phyloP scores from a whole-genome alignment of 345 rosid species.

The Bretschneidera sinensis region DNA sequence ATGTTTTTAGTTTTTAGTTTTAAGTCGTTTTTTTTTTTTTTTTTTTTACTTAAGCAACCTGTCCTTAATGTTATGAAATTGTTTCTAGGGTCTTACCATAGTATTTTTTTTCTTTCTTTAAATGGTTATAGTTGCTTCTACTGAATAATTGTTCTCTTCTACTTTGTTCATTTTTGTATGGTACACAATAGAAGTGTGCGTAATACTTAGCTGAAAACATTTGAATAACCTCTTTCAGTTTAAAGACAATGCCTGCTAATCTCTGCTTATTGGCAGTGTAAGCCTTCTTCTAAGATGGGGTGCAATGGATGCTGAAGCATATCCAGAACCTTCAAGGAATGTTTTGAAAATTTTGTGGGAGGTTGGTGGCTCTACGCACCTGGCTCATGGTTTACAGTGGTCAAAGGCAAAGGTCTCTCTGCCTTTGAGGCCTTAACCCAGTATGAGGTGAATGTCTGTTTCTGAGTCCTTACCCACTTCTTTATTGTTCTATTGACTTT shows the following conservation, averaged over 20 bases:
- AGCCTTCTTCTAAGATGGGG: slow-evolving; percentile 90
- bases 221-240: background rate
- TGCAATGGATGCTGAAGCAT: slow-evolving; percentile 87
- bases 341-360: slow-evolving; percentile 70
- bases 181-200: background rate
- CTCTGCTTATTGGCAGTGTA: slow-evolving; percentile 35
- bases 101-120: background rate
- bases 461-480: background rate
- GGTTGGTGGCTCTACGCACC: slow-evolving; percentile 43
- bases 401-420: slow-evolving; percentile 67
- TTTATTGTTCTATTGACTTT: background rate
- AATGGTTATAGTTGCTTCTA: background rate
- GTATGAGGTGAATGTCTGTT: slow-evolving; percentile 49
- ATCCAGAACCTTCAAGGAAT: slow-evolving; percentile 67
- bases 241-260: slow-evolving; percentile 4
- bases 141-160: background rate
- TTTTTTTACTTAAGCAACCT: too few relatives aligned
- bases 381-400: slow-evolving; percentile 40
- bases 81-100: background rate
- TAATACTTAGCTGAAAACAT: background rate
- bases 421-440: slow-evolving; percentile 69
- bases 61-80: too few relatives aligned
- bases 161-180: background rate
- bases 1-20: too few relatives aligned
- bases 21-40: too few relatives aligned